A percentile compares a stretch with the other conserved stretches of the same genome.
Evolutionary conservation across 257 asterid genomes (phyloP).

Genomic region (Linderniella brevidens): DNA sequence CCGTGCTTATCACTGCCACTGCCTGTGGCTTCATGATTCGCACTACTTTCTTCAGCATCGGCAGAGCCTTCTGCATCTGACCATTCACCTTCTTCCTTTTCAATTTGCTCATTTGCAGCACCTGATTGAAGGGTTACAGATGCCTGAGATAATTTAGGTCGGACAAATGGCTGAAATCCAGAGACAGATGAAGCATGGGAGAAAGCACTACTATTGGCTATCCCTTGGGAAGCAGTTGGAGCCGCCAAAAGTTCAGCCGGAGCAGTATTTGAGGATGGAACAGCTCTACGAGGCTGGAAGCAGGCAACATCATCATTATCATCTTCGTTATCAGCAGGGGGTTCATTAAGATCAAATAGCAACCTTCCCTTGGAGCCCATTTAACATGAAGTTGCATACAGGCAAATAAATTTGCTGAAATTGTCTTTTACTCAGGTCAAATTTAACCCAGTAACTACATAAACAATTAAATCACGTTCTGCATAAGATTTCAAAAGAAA

Average conservation of each 20-base stretch:
- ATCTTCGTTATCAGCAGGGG: slow-evolving; percentile 70
- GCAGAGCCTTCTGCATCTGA: slow-evolving; percentile 76
- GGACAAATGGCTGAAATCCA: slow-evolving; percentile 92
- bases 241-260: slow-evolving; percentile 43
- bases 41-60: slow-evolving; percentile 23
- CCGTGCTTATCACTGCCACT: slow-evolving; percentile 23
- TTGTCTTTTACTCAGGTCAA: slow-evolving; percentile 11
- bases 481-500: too few relatives aligned
- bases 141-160: slow-evolving; percentile 30
- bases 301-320: slow-evolving; percentile 43
- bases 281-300: slow-evolving; percentile 84
- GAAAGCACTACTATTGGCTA: slow-evolving; percentile 76
- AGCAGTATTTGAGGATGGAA: slow-evolving; percentile 66
- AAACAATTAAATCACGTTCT: too few relatives aligned
- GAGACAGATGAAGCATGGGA: slow-evolving; percentile 92
- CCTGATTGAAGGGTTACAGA: slow-evolving; percentile 24
- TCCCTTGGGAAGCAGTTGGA: slow-evolving; percentile 54
- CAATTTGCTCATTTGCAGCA: slow-evolving; percentile 29
- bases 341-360: slow-evolving; percentile 92
- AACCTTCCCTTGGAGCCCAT: slow-evolving; percentile 94
- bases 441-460: too few relatives aligned
- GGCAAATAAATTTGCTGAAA: slow-evolving; percentile 26
- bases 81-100: slow-evolving; percentile 99
- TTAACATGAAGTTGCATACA: slow-evolving; percentile 51
- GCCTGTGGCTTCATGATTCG: slow-evolving; percentile 23